Conservation (phyloP, 2,329 filamentous ascomycete genomes). For the Ophiostoma sp. region DNA sequence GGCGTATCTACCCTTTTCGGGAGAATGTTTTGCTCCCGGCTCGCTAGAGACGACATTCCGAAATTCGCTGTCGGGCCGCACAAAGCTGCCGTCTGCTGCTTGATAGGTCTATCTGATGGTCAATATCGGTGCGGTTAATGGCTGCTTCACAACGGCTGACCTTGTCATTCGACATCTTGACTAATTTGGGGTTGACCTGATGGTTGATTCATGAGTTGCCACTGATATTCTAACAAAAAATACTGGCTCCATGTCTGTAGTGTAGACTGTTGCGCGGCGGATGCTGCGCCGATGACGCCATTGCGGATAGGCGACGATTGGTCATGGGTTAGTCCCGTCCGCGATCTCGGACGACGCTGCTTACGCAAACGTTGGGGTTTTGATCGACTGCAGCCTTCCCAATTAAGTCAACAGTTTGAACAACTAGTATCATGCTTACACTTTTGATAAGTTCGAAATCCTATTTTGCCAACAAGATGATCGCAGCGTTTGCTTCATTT, state of each 20-base stretch:
- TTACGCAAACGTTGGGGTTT: too few relatives aligned
- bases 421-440: too few relatives aligned
- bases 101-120: slow-evolving; percentile 14
- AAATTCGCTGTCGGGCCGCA: slow-evolving; percentile 50
- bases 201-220: neutral
- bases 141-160: neutral
- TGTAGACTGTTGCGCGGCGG: neutral
- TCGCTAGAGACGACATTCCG: slow-evolving; percentile 51
- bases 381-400: too few relatives aligned
- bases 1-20: neutral
- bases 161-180: slow-evolving; percentile 8
- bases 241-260: neutral
- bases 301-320: neutral
- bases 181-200: neutral
- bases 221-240: too few relatives aligned
- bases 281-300: neutral
- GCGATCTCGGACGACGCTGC: neutral
- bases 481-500: too few relatives aligned
- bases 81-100: slow-evolving; percentile 42
- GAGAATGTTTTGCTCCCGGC: slow-evolving; percentile 30
- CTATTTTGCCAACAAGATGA: too few relatives aligned
- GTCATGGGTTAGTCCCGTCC: neutral
- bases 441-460: too few relatives aligned
- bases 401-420: too few relatives aligned
- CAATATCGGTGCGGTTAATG: too few relatives aligned